phyloP scores from a whole-genome alignment of 331 rosid genomes.

The Telfairia occidentalis region DNA sequence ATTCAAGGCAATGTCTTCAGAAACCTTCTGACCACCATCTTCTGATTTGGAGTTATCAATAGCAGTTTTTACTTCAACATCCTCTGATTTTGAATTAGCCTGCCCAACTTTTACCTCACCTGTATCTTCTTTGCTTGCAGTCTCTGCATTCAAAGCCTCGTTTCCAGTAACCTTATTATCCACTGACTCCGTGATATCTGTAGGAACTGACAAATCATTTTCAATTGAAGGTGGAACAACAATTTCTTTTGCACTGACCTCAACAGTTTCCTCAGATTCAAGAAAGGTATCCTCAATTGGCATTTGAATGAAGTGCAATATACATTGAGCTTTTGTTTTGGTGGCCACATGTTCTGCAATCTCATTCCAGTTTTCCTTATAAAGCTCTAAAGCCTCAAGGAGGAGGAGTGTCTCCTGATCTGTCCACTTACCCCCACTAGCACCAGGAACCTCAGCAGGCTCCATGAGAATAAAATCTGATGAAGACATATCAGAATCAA shows the following conservation, averaged over 20 bases:
- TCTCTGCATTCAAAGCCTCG: constrained; percentile 31
- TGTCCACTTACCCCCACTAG: constrained; percentile 96
- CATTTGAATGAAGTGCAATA: constrained; percentile 95
- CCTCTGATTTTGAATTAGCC: constrained; percentile 35
- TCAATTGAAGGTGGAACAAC: constrained; percentile 38
- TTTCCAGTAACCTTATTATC: constrained; percentile 30
- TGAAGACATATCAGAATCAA: constrained; percentile 85
- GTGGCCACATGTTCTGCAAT: constrained; percentile 99
- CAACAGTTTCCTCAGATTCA: constrained; percentile 40
- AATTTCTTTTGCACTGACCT: constrained; percentile 43
- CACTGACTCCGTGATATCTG: constrained; percentile 38
- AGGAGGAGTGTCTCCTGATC: constrained; percentile 99
- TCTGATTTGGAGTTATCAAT: constrained; percentile 36
- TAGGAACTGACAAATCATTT: constrained; percentile 33
- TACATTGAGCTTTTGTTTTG: constrained; percentile 92
- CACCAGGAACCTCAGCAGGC: constrained; percentile 85
- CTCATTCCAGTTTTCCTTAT: constrained; percentile 94
- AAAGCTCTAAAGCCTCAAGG: constrained; percentile 95
- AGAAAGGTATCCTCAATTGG: constrained; percentile 83
- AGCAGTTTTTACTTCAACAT: constrained; percentile 35
- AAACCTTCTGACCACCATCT: constrained; percentile 33
- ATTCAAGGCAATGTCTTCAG: constrained; percentile 47
- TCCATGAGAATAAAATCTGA: constrained; percentile 96
- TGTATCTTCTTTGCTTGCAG: constrained; percentile 40
- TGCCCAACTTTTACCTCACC: constrained; percentile 29